Conservation (phyloP, 805 yeast genomes). For the Candida methanosorbosa region DNA sequence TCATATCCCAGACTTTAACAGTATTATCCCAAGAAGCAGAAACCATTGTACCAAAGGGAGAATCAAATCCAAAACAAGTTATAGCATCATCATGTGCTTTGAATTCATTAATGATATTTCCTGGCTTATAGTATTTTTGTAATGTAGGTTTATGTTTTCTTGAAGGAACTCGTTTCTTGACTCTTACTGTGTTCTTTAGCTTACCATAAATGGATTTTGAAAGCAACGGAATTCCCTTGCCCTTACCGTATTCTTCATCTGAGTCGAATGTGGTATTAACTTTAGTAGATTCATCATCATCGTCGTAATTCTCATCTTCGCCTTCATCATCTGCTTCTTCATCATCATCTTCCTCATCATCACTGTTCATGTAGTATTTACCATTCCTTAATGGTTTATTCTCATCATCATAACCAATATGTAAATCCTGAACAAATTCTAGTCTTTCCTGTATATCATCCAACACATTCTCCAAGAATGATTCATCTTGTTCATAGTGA, state of each 20-base stretch:
- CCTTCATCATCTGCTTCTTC: conserved; percentile 3
- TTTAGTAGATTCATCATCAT: conserved; percentile 4
- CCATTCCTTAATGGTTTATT: no score
- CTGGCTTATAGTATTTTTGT: conserved; percentile 56
- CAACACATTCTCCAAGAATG: conserved; percentile 41
- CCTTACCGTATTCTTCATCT: conserved; percentile 8
- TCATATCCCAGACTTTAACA: conserved; percentile 77
- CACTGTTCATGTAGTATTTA: conserved; percentile 16
- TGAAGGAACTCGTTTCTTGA: conserved; percentile 9
- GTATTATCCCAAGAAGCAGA: conserved; percentile 73
- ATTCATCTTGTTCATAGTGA: conserved; percentile 50
- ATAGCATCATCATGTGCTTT: conserved; percentile 46
- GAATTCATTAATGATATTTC: conserved; percentile 41
- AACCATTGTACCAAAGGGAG: conserved; percentile 69
- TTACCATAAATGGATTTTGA: conserved; percentile 37
- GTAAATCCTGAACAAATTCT: conserved; percentile 32
- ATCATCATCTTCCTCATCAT: conserved; percentile 5
- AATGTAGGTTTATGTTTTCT: conserved; percentile 53
- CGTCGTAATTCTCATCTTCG: conserved; percentile 1
- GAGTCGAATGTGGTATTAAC: conserved; percentile 2
- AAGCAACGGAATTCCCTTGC: conserved; percentile 24
- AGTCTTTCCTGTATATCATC: conserved; percentile 35
- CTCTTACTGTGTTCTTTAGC: conserved; percentile 23
- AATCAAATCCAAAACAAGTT: conserved; percentile 56
- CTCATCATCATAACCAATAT: conserved; percentile 17